These are phyloP conservation scores for Aspergillus steynii DNA, from an alignment of 495 filamentous ascomycete genomes.

Conservation along the genomic window DNA sequence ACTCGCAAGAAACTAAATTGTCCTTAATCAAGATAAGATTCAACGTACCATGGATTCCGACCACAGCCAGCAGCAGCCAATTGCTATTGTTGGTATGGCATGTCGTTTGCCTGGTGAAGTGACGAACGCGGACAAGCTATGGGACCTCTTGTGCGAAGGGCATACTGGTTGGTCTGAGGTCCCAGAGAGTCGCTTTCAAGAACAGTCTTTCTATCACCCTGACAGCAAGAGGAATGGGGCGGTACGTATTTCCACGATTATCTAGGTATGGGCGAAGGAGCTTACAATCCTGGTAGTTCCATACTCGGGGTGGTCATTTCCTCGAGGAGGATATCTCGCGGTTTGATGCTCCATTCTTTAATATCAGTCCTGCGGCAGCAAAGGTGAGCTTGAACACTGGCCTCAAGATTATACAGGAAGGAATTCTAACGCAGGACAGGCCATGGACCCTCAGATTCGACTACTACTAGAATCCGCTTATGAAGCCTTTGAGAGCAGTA, in stretches of 20 bases:
- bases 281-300: too few relatives aligned
- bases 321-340: slow-evolving; percentile 31
- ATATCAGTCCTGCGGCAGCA: slow-evolving; percentile 46
- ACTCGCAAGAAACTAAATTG: too few relatives aligned
- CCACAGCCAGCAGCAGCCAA: background rate
- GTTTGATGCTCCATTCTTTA: slow-evolving; percentile 51
- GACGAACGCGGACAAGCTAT: background rate
- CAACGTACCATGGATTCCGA: too few relatives aligned
- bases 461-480: slow-evolving; percentile 56
- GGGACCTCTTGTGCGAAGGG: background rate
- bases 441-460: slow-evolving; percentile 60
- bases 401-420: too few relatives aligned
- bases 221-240: background rate
- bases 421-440: slow-evolving; percentile 5
- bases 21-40: too few relatives aligned
- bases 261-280: too few relatives aligned
- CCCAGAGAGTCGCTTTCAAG: background rate
- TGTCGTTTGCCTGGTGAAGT: background rate
- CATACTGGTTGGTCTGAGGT: background rate
- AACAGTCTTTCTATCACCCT: background rate
- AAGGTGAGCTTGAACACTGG: too few relatives aligned
- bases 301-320: slow-evolving; percentile 30
- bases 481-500: slow-evolving; percentile 53
- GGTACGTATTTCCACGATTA: background rate
- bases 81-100: slow-evolving; percentile 1